Base-by-base conservation (phyloP, 495 filamentous ascomycete species). In the Recurvomyces mirabilis region DNA sequence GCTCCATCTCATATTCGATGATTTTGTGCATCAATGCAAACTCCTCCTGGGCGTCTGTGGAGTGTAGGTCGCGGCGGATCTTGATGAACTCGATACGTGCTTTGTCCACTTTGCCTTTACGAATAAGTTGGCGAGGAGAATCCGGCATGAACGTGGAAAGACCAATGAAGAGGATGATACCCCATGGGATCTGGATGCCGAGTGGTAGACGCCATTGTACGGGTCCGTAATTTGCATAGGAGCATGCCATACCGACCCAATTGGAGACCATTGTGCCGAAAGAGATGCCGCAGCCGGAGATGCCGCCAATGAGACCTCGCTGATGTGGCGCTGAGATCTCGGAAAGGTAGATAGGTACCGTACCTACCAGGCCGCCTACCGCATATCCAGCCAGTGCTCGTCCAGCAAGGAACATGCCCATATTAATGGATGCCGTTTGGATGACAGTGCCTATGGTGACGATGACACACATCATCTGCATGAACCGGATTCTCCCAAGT, bases 1-100 rank as follows among this genome's bases (percentile, higher is more conserved):
- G 59, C 45, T 70, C 59, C 67, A 71, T 74, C 58, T 78, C 74
- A 57, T 72, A 78, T 54, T 78, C 69, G 49, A 78, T 78, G 57
- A 75, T 73, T 1, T 64, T 65, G 49, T 62, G 54, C 73, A 76
- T 78, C 15, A 70, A 54, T 7, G 56, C 55, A 56, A 78, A 78
- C 45, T 78, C 74, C 46, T 72, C 64, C 11, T 68, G 62, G 24
- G 69, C 55, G 44, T 76, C 70, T 31, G 66, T 57, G 15, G 66
- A 58, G 5, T 60, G 50, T 22, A 73, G 47, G 17, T 75, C 72
- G 3, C 68, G 61, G 12, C 71, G 62, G 46, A 74, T 72, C 33
- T 56, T 62, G 11, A 54, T 51, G 51, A 72, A 78, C 50, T 75
- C 68, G 40, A 50, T 60, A 0, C 66, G 60, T 5, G 74, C 74